Percentiles rank a stretch among this genome's conserved stretches.
phyloP scores from a whole-genome alignment of 1,139 yeast genomes.

The Taiozyma onychis region DNA sequence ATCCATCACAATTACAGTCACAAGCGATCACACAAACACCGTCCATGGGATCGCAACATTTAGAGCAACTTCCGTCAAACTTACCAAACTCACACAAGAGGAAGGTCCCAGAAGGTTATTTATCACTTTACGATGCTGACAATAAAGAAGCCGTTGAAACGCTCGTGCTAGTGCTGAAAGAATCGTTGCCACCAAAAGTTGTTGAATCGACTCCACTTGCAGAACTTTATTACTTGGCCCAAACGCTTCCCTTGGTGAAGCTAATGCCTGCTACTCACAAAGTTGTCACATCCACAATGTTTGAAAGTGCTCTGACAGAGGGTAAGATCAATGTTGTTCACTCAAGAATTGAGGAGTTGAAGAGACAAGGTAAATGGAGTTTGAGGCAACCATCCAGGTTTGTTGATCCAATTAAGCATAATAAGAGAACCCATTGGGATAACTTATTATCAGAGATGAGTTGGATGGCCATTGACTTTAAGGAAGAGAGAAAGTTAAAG shows the following conservation, averaged over 20 bases:
- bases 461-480: slow-evolving; percentile 82
- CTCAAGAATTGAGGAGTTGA: slow-evolving; percentile 87
- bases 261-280: slow-evolving; percentile 83
- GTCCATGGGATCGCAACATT: neutral
- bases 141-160: slow-evolving; percentile 33
- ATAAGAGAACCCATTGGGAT: slow-evolving; percentile 58
- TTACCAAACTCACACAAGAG: slow-evolving; percentile 12
- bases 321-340: slow-evolving; percentile 91
- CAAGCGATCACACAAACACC: neutral
- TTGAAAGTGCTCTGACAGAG: slow-evolving; percentile 51
- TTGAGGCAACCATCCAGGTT: slow-evolving; percentile 75
- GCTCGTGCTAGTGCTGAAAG: slow-evolving; percentile 39
- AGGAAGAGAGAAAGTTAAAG: slow-evolving; percentile 64
- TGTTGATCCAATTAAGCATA: slow-evolving; percentile 56
- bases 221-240: slow-evolving; percentile 81
- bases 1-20: neutral
- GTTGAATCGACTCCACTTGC: slow-evolving; percentile 64
- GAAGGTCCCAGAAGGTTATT: slow-evolving; percentile 21
- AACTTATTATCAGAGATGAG: slow-evolving; percentile 68
- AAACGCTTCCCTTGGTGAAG: slow-evolving; percentile 78
- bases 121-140: slow-evolving; percentile 23
- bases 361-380: slow-evolving; percentile 87
- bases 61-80: slow-evolving; percentile 7
- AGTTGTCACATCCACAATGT: slow-evolving; percentile 76
- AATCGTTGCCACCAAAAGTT: slow-evolving; percentile 42